Evolutionary conservation across 75 land plant genomes (phyloP).

Genomic region (Cunninghamia lanceolata): DNA sequence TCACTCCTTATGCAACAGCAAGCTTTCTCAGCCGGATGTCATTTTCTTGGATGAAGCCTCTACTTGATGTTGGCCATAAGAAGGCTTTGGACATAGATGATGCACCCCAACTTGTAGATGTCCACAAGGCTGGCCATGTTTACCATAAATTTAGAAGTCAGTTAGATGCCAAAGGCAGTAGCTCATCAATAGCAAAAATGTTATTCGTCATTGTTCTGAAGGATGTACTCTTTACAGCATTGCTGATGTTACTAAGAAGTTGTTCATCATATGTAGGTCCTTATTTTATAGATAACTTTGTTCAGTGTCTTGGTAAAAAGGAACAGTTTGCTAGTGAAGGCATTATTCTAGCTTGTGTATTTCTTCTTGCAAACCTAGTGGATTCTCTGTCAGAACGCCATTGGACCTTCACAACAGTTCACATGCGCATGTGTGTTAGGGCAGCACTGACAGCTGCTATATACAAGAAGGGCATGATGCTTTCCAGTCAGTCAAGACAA

Average conservation of each 20-base stretch:
- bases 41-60: no score
- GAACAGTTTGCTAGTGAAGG: no score
- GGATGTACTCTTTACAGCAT: constrained; percentile 9
- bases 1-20: no score
- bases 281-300: background rate
- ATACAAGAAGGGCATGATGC: constrained; percentile 24
- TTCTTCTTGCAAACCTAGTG: constrained; percentile 25
- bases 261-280: constrained; percentile 40
- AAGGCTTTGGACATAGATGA: no score
- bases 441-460: constrained; percentile 2
- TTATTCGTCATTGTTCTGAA: constrained; percentile 25
- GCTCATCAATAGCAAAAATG: constrained; percentile 30
- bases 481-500: constrained; percentile 26
- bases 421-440: constrained; percentile 20
- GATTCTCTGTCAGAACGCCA: constrained; percentile 25
- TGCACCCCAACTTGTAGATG: constrained; percentile 20
- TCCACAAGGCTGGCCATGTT: constrained; percentile 32
- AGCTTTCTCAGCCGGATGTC: no score
- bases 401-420: constrained; percentile 16
- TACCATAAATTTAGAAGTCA: constrained; percentile 17
- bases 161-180: constrained; percentile 23
- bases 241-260: no score
- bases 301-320: no score
- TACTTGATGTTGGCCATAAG: no score
- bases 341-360: constrained; percentile 6